Conservation (phyloP, 805 yeast species). For the Hanseniaspora lindneri region DNA sequence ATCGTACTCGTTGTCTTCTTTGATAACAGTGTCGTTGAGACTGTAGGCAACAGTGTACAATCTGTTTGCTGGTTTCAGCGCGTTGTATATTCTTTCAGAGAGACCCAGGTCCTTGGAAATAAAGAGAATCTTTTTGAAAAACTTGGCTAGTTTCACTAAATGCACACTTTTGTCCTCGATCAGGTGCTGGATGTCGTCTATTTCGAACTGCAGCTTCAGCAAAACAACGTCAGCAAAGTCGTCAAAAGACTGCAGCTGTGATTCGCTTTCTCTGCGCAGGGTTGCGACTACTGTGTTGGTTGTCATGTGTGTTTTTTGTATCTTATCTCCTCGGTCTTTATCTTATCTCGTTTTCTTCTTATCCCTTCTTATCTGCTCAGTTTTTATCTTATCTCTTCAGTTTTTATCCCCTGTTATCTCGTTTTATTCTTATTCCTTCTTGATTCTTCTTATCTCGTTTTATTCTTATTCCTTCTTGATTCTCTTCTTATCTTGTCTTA, state of each 20-base stretch:
- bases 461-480: too few species aligned
- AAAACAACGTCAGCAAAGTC: constrained; percentile 4
- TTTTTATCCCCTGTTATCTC: too few species aligned
- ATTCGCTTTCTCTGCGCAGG: neutral
- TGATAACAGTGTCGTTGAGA: neutral
- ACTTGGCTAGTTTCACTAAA: neutral
- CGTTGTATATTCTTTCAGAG: neutral
- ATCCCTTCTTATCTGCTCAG: too few species aligned
- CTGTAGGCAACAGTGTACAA: constrained; percentile 1
- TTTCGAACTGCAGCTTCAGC: neutral
- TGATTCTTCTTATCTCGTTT: too few species aligned
- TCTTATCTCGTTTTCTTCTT: too few species aligned
- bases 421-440: too few species aligned
- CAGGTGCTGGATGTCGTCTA: neutral
- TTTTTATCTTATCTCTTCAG: too few species aligned
- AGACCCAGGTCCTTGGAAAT: neutral
- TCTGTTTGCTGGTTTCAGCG: neutral
- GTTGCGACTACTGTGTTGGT: constrained; percentile 11
- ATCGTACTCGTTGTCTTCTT: neutral
- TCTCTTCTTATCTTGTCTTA: too few species aligned
- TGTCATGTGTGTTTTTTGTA: neutral
- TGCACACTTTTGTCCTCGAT: neutral
- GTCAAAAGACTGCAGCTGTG: neutral
- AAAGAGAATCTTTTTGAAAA: constrained; percentile 7
- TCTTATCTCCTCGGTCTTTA: neutral